Evolutionary conservation across 129 eudicot species (phyloP).

Genomic region (Smallanthus sonchifolius): DNA sequence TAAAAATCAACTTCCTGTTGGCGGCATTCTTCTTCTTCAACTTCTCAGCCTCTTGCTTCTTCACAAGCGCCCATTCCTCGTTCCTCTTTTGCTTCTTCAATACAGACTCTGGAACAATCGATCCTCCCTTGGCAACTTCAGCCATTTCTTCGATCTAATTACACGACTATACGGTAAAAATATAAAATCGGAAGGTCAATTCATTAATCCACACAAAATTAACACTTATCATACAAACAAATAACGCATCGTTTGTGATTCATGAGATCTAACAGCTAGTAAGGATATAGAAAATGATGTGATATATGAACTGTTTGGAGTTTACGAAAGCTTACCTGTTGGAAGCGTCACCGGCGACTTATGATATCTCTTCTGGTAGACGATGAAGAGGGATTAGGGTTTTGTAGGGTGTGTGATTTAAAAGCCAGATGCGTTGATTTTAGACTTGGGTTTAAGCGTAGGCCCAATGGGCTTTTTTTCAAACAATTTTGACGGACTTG

Average conservation of each 20-base stretch:
- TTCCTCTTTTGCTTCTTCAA: constrained; percentile 12
- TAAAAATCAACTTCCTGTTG: neutral
- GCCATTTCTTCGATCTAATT: constrained; percentile 36
- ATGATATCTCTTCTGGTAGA: neutral
- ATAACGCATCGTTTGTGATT: too few relatives aligned
- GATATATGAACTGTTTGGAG: neutral
- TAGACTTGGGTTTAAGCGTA: neutral
- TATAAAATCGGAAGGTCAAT: neutral
- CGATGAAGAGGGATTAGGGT: constrained; percentile 22
- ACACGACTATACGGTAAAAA: neutral
- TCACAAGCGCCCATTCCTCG: constrained; percentile 10
- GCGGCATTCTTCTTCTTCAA: constrained; percentile 15
- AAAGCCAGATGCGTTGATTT: neutral
- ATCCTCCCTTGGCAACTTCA: constrained; percentile 38
- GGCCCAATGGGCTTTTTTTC: constrained; percentile 15
- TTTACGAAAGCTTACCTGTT: neutral
- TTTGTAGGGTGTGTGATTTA: constrained; percentile 6
- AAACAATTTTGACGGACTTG: neutral
- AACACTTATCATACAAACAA: too few relatives aligned
- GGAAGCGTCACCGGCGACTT: constrained; percentile 11
- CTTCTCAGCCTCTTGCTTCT: constrained; percentile 8
- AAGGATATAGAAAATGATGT: neutral
- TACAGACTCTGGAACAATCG: constrained; percentile 16
- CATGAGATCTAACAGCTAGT: neutral
- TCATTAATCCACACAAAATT: neutral